Conservation (phyloP, 768 basidiomycete species). For the Leccinum incarnatum region DNA sequence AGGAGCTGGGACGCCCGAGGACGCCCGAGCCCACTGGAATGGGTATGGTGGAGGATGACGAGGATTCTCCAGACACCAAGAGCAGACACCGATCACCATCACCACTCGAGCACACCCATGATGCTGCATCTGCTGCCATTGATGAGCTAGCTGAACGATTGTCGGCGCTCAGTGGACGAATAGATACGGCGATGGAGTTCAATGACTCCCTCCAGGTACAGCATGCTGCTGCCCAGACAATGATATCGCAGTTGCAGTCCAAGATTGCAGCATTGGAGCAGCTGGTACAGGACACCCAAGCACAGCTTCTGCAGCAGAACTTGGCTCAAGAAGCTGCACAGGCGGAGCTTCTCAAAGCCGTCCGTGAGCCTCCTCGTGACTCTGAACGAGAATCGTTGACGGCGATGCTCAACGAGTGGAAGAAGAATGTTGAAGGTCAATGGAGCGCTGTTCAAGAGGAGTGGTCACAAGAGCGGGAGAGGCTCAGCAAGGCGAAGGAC, state of each 20-base stretch:
- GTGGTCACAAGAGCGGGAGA: constrained; percentile 78
- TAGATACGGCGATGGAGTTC: constrained; percentile 72
- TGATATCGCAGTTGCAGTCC: constrained; percentile 63
- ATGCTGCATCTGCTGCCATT: constrained; percentile 36
- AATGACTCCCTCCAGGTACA: constrained; percentile 74
- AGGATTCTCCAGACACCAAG: constrained; percentile 31
- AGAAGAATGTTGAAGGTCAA: constrained; percentile 71
- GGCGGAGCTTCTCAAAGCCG: constrained; percentile 31
- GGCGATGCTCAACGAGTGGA: constrained; percentile 66
- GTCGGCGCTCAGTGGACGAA: constrained; percentile 59
- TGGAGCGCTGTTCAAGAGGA: constrained; percentile 78
- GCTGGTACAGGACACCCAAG: constrained; percentile 51
- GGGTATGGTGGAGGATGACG: constrained; percentile 48
- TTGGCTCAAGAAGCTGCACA: constrained; percentile 36
- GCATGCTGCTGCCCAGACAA: constrained; percentile 73
- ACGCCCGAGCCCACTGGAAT: constrained; percentile 78
- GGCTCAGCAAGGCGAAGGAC: constrained; percentile 67
- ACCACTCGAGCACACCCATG: constrained; percentile 18
- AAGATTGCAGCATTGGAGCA: constrained; percentile 71
- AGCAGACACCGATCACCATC: constrained; percentile 17
- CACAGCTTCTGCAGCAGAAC: constrained; percentile 38
- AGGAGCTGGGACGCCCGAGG: constrained; percentile 65
- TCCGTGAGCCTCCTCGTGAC: constrained; percentile 34
- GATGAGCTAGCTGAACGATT: constrained; percentile 65
- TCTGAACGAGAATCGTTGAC: constrained; percentile 50